Evolutionary conservation across 352 stramenopile species (phyloP), one percentile per base, ranked within the genome.

Genomic region (Pythium phragmitis): DNA sequence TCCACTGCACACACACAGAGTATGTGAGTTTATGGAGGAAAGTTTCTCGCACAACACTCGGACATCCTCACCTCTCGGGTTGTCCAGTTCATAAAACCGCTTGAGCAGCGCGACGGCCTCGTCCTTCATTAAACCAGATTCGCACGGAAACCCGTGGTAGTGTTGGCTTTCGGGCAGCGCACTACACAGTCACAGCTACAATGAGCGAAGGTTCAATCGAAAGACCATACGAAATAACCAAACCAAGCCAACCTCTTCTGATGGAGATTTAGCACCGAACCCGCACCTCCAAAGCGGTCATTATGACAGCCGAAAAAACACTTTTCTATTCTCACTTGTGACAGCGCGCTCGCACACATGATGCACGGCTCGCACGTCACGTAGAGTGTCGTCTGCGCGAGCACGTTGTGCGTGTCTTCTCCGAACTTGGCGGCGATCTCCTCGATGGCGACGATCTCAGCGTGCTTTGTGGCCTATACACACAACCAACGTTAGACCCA

Each of bases 321-420:
- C 7, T 62, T 66, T 43, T 77, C 62, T 47, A 98, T 89, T 45
- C 65, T 77, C 13, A 97, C 69, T 50, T 89, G 76, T 14, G 80
- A 76, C 17, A 98, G 72, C n/a, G 92, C 92, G 30, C 76, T 79
- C 3, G 93, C 92, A 49, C 93, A 98, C 93, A 98, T 98, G 63
- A 98, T 98, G 69, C 93, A 98, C 6, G 93, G 93, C 74, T 98
- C 93, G 39, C 89, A 96, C 9, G 93, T 98, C 43, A 98, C 92
- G 65, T 93, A 95, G 37, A 95, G 71, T 50, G 73, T 83, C 48
- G 78, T 87, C 30, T 88, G 62, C 2, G 75, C 70, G 33, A 95
- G 69, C 26, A 92, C 68, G 14, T 78, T 52, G 7, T 23, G 59
- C 28, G 83, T 74, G 23, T 77, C 50, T 7, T 77, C 68, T 17